Evolutionary conservation across 371 early-diverging fungal genomes (phyloP).

Genomic region (Capillidium rhysosporum): DNA sequence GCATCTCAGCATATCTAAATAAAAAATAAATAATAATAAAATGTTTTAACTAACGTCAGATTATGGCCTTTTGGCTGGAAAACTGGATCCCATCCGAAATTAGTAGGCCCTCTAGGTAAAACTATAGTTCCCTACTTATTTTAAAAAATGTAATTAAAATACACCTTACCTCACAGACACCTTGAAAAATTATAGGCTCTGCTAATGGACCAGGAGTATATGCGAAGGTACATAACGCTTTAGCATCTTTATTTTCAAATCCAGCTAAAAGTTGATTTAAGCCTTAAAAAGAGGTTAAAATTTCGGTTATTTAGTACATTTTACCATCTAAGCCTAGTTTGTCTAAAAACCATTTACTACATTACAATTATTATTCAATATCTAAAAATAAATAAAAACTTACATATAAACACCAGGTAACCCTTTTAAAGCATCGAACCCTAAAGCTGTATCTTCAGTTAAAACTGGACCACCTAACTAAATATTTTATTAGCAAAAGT

Average conservation of each 20-base stretch:
- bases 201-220: constrained; percentile 61
- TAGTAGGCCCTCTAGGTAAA: constrained; percentile 54
- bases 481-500: not conserved
- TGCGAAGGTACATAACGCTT: constrained; percentile 82
- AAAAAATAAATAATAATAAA: not conserved
- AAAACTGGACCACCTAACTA: constrained; percentile 66
- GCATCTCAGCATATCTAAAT: constrained; percentile 78
- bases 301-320: not conserved
- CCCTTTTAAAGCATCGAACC: constrained; percentile 81
- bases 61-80: constrained; percentile 74
- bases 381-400: constrained; percentile 6
- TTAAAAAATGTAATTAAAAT: not conserved
- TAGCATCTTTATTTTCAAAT: constrained; percentile 66
- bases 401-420: constrained; percentile 81
- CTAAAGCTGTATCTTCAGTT: constrained; percentile 85
- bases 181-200: constrained; percentile 81
- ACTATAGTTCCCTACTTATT: constrained; percentile 60
- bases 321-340: constrained; percentile 48
- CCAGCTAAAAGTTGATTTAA: constrained; percentile 67
- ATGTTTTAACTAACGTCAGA: constrained; percentile 23
- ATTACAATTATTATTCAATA: not conserved
- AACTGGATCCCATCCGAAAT: constrained; percentile 92
- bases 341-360: constrained; percentile 86
- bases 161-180: constrained; percentile 36
- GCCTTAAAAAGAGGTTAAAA: constrained; percentile 13